These are phyloP conservation scores for Nigrospora oryzae DNA, from an alignment of 2,329 filamentous ascomycete genomes.

Conservation along the genomic window DNA sequence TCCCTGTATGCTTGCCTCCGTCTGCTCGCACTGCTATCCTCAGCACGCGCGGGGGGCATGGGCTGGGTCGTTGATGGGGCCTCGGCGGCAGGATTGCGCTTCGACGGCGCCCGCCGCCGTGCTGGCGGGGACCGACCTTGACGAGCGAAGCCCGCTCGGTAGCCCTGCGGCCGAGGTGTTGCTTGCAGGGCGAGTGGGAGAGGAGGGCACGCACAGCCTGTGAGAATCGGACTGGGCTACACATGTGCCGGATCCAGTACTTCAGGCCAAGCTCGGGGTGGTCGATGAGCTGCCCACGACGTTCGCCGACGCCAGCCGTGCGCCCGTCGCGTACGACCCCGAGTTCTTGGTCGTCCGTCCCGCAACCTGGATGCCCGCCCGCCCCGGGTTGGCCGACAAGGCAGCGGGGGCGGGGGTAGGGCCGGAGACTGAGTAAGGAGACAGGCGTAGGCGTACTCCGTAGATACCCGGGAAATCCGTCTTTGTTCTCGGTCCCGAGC, in stretches of 20 bases:
- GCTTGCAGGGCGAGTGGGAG: neutral
- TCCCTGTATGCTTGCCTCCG: too few species aligned
- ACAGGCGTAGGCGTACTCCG: too few species aligned
- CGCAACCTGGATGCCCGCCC: neutral
- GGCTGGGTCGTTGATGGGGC: too few species aligned
- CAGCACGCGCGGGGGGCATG: too few species aligned
- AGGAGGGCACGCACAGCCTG: constrained; percentile 13
- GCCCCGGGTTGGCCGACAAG: too few species aligned
- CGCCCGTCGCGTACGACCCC: neutral
- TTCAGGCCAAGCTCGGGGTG: constrained; percentile 5
- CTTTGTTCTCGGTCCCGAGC: too few species aligned
- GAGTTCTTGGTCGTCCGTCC: neutral
- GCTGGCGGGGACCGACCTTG: constrained; percentile 9
- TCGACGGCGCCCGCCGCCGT: too few species aligned
- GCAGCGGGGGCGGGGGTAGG: too few species aligned
- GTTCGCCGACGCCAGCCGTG: neutral
- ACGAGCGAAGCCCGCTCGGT: constrained; percentile 6
- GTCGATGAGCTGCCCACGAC: neutral
- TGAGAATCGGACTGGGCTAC: constrained; percentile 23
- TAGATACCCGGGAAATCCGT: too few species aligned
- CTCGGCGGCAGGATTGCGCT: too few species aligned
- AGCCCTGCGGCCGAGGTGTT: neutral
- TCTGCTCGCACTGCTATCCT: too few species aligned
- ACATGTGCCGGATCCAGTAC: constrained; percentile 28
- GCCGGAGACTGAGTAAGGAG: too few species aligned